Evolutionary conservation across 768 basidiomycete species (phyloP).

Genomic region (Suillus subluteus): DNA sequence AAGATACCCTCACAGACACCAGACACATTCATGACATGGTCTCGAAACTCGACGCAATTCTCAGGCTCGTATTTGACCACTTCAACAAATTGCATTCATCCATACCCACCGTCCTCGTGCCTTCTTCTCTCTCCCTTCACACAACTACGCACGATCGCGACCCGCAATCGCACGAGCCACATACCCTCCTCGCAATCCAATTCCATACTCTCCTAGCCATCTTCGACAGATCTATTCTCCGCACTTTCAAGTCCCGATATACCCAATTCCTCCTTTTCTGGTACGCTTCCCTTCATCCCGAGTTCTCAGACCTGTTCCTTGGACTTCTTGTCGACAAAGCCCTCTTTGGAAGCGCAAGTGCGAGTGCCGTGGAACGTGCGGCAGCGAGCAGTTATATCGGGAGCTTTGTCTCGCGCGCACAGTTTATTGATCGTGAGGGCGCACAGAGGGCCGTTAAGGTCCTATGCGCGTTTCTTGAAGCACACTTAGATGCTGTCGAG

Average conservation of each 20-base stretch:
- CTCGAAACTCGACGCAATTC: constrained; percentile 86
- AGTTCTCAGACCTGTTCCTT: constrained; percentile 91
- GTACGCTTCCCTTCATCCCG: constrained; percentile 86
- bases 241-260: constrained; percentile 96
- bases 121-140: constrained; percentile 25
- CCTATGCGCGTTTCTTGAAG: constrained; percentile 84
- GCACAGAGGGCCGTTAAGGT: constrained; percentile 75
- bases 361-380: constrained; percentile 70
- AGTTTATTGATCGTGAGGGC: constrained; percentile 77
- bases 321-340: constrained; percentile 94
- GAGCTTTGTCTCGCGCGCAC: constrained; percentile 87
- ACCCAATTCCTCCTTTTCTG: constrained; percentile 98
- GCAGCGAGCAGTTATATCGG: constrained; percentile 95
- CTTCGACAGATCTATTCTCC: constrained; percentile 91
- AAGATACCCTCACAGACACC: constrained; percentile 46
- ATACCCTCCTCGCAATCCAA: constrained; percentile 54
- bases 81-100: constrained; percentile 56
- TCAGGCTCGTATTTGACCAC: constrained; percentile 85
- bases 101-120: constrained; percentile 24
- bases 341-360: constrained; percentile 51
- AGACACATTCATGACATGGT: constrained; percentile 85
- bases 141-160: constrained; percentile 31
- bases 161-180: constrained; percentile 26
- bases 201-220: constrained; percentile 90
- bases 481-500: constrained; percentile 68